Base-by-base conservation (phyloP, 208 protist genomes). In the Phytomonas sp. region DNA sequence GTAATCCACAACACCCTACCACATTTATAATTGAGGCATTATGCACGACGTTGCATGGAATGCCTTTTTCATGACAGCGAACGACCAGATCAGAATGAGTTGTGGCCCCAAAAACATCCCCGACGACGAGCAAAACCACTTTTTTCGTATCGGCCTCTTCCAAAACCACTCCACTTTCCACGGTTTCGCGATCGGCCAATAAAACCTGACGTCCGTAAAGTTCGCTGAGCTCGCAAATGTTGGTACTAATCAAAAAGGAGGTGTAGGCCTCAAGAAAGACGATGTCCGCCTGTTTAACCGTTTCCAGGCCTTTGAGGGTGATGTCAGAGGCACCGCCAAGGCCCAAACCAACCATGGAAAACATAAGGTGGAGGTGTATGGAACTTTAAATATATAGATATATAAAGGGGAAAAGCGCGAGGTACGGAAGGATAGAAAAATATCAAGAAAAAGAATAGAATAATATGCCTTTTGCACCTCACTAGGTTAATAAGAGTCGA, bases 11-110 rank as follows among this genome's bases (percentile, higher is more conserved):
- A 73, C 88, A 93, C 31, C 94, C 98, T 33, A 99, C 89, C 26
- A 98, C 99, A 79, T 99, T 99, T 86, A 99, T 99, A 76, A 99
- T 99, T 0, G 97, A 99, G 4, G 98, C 98, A 79, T 99, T 99
- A 81, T 99, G 98, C n/a, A 99, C 89, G 3, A 97, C 94, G 14
- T 93, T 63, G 32, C 88, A 85, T 19, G 68, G 40, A 37, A 99
- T 96, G 10, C 77, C 73, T 69, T 83, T 52, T 67, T 98, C 76
- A 37, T 91, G 75, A 26, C 98, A 99, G 14, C 99, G 83, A 29
- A 99, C 74, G 12, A 99, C 81, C 34, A 99, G 84, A 76, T 99
- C 99, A 0, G 93, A 96, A 75, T 99, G 99, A 2, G 99, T 99
- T 0, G 99, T 99, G 0, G 99, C 99, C 11, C 97, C 94, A 85